These are phyloP conservation scores for Fusarium illudens DNA, from an alignment of 2,329 filamentous ascomycete genomes.

Conservation along the genomic window DNA sequence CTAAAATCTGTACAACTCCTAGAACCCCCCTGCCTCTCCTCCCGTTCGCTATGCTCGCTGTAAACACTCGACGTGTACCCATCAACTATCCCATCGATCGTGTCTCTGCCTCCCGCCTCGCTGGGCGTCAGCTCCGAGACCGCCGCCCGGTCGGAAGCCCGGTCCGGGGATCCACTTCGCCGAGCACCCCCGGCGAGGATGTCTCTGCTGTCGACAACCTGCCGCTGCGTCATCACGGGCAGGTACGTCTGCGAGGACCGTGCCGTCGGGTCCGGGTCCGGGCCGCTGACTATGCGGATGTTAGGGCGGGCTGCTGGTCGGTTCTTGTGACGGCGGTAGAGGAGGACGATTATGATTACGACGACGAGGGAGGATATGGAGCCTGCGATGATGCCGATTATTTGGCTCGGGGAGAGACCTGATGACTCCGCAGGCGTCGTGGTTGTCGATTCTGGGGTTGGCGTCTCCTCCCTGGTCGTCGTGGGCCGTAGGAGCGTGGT, in stretches of 20 bases:
- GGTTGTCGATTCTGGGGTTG: not conserved
- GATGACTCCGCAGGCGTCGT: not conserved
- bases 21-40: not conserved
- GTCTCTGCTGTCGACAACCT: not conserved
- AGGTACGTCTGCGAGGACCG: not conserved
- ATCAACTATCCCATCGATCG: not conserved
- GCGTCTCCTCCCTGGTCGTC: not conserved
- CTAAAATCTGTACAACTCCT: not conserved
- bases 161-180: not conserved
- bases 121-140: not conserved
- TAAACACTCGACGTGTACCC: not conserved
- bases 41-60: not conserved
- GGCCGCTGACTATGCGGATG: not conserved
- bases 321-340: not conserved
- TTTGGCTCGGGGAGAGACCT: not conserved
- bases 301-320: not conserved
- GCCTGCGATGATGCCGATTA: conserved; percentile 5
- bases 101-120: not conserved
- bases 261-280: not conserved
- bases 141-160: not conserved
- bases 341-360: not conserved
- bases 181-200: not conserved
- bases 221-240: not conserved
- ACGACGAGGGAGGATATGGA: not conserved
- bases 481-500: not conserved